Conservation (phyloP, 2,329 filamentous ascomycete genomes). For the Fusarium hostae region DNA sequence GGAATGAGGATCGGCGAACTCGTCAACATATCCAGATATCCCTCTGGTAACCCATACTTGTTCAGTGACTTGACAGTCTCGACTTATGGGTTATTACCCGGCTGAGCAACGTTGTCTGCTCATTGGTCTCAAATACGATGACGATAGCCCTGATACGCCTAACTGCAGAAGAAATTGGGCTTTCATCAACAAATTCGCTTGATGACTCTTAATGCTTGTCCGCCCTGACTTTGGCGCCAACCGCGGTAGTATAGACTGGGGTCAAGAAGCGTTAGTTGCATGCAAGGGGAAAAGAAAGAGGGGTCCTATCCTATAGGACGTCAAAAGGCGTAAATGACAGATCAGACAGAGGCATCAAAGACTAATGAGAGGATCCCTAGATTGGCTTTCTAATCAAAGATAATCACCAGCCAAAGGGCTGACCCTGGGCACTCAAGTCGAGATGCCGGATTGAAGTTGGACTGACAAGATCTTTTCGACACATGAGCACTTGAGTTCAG, state of each 20-base stretch:
- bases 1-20: constrained; percentile 5
- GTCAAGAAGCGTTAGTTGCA: constrained; percentile 19
- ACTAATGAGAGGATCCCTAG: constrained; percentile 7
- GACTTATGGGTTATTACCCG: background rate
- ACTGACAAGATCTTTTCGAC: background rate
- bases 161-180: background rate
- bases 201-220: constrained; percentile 13
- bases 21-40: background rate
- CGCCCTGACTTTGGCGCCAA: constrained; percentile 26
- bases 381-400: constrained; percentile 4
- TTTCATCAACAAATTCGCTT: constrained; percentile 8
- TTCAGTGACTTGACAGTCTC: background rate
- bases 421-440: constrained; percentile 1
- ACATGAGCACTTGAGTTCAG: background rate
- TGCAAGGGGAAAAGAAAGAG: constrained; percentile 9
- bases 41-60: background rate
- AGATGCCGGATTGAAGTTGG: background rate
- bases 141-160: background rate
- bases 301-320: background rate
- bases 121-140: constrained; percentile 11
- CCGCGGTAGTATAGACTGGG: constrained; percentile 13
- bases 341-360: background rate
- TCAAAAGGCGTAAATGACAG: constrained; percentile 27
- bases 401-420: background rate
- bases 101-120: background rate